A percentile compares a stretch with the other conserved stretches of the same genome.
Conservation (phyloP, 2,329 filamentous ascomycete species). For the Scedosporium dehoogii region DNA sequence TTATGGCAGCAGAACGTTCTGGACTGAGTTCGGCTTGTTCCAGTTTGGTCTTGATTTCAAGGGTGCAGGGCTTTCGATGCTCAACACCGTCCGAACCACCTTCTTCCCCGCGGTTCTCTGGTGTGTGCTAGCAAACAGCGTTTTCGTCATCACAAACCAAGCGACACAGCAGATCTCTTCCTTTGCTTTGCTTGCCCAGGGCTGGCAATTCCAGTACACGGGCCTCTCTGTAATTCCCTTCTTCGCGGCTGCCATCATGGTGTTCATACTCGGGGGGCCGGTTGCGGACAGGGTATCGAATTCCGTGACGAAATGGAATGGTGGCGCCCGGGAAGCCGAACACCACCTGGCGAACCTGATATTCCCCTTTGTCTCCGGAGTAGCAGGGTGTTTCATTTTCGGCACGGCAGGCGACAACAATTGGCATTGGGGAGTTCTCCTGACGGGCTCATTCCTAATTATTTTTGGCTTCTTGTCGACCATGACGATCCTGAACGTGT, state of each 20-base stretch:
- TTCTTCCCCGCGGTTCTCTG: slow-evolving; percentile 24
- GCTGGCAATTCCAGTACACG: slow-evolving; percentile 19
- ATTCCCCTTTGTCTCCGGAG: slow-evolving; percentile 17
- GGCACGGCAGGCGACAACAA: slow-evolving; percentile 17
- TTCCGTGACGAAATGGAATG: slow-evolving; percentile 17
- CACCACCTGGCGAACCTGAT: slow-evolving; percentile 21
- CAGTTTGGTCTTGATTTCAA: slow-evolving; percentile 17
- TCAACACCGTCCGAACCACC: slow-evolving; percentile 20
- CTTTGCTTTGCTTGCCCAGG: slow-evolving; percentile 14
- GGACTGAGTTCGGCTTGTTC: slow-evolving; percentile 23
- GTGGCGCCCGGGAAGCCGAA: slow-evolving; percentile 20
- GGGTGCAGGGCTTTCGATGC: slow-evolving; percentile 14
- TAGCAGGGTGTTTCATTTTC: slow-evolving; percentile 21
- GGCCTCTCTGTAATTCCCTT: slow-evolving; percentile 18
- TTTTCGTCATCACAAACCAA: slow-evolving; percentile 19
- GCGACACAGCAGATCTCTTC: slow-evolving; percentile 17
- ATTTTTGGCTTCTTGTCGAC: slow-evolving; percentile 18
- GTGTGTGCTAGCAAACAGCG: slow-evolving; percentile 19
- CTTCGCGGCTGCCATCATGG: slow-evolving; percentile 11
- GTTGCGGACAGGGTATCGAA: slow-evolving; percentile 20
- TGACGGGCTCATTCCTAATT: slow-evolving; percentile 18
- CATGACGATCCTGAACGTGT: slow-evolving; percentile 20
- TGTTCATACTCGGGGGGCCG: slow-evolving; percentile 18
- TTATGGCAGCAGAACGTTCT: slow-evolving; percentile 17
- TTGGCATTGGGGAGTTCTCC: slow-evolving; percentile 17